These are phyloP conservation scores for Pharnaceum exiguum DNA, from an alignment of 148 eudicot species.

Conservation along the genomic window DNA sequence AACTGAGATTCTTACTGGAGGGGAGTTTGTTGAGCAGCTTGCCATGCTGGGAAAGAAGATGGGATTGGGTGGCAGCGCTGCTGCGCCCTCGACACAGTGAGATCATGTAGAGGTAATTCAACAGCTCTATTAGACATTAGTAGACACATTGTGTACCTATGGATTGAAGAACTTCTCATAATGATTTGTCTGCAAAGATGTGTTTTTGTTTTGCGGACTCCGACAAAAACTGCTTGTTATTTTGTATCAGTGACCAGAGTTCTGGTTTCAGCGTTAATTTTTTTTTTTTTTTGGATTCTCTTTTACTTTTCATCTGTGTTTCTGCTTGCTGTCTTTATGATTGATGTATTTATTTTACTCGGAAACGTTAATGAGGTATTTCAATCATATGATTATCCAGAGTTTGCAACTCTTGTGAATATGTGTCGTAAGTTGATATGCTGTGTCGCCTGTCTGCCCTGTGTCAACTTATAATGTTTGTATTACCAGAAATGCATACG, in stretches of 20 bases:
- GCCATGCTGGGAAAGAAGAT: constrained; percentile 70
- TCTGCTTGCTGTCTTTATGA: too few relatives aligned
- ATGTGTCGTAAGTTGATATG: too few relatives aligned
- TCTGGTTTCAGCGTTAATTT: too few relatives aligned
- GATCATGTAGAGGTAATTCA: background rate
- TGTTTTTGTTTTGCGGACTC: constrained; percentile 7
- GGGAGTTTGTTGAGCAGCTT: constrained; percentile 88
- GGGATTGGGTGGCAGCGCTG: constrained; percentile 56
- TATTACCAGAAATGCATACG: too few relatives aligned
- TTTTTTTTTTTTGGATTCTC: too few relatives aligned
- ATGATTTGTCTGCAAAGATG: background rate
- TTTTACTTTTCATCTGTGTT: too few relatives aligned
- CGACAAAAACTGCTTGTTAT: background rate
- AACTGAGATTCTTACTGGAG: constrained; percentile 77
- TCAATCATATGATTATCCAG: too few relatives aligned
- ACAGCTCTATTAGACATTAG: background rate
- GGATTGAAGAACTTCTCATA: background rate
- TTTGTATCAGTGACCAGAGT: constrained; percentile 13
- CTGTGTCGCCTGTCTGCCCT: too few relatives aligned
- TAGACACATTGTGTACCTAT: background rate
- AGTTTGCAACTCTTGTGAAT: too few relatives aligned
- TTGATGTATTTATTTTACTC: too few relatives aligned
- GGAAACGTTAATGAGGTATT: too few relatives aligned
- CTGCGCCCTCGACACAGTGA: constrained; percentile 39
- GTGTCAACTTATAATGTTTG: too few relatives aligned